These are phyloP conservation scores for Hebeloma cylindrosporum DNA, from an alignment of 768 basidiomycete species.

Conservation along the genomic window DNA sequence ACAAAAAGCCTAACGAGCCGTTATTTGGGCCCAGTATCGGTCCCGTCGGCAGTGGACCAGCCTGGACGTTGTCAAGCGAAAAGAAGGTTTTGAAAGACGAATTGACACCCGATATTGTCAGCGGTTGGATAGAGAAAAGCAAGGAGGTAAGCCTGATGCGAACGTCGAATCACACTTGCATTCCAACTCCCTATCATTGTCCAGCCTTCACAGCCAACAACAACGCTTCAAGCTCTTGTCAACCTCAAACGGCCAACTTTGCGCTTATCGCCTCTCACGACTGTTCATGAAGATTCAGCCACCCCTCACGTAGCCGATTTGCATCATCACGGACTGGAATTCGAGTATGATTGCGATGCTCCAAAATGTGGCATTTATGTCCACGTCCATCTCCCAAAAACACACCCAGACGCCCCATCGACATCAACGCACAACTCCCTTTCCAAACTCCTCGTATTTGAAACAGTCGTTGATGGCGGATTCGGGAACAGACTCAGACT, in stretches of 20 bases:
- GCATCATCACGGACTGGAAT: constrained; percentile 74
- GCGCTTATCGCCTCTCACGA: constrained; percentile 64
- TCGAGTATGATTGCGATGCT: constrained; percentile 90
- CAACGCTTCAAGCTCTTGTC: constrained; percentile 90
- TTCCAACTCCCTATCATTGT: constrained; percentile 3
- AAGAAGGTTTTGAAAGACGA: constrained; percentile 66
- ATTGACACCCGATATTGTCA: constrained; percentile 80
- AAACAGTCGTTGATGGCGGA: constrained; percentile 73
- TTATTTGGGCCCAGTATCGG: constrained; percentile 94
- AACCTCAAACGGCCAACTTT: constrained; percentile 92
- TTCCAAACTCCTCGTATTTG: constrained; percentile 57
- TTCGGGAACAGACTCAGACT: constrained; percentile 74
- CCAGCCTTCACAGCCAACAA: constrained; percentile 80
- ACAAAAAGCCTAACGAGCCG: constrained; percentile 71
- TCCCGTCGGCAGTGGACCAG: constrained; percentile 62
- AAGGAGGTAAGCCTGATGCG: constrained; percentile 64
- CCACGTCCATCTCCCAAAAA: constrained; percentile 67
- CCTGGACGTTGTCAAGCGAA: constrained; percentile 66
- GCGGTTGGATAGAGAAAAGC: constrained; percentile 81
- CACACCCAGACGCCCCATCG: constrained; percentile 54
- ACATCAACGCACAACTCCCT: constrained; percentile 35
- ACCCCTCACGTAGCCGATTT: constrained; percentile 31
- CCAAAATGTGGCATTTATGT: constrained; percentile 82
- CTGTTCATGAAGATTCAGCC: constrained; percentile 43
- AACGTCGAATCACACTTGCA: not conserved